Conservation (phyloP, 1,284 basidiomycete species). For the Melampsora americana region DNA sequence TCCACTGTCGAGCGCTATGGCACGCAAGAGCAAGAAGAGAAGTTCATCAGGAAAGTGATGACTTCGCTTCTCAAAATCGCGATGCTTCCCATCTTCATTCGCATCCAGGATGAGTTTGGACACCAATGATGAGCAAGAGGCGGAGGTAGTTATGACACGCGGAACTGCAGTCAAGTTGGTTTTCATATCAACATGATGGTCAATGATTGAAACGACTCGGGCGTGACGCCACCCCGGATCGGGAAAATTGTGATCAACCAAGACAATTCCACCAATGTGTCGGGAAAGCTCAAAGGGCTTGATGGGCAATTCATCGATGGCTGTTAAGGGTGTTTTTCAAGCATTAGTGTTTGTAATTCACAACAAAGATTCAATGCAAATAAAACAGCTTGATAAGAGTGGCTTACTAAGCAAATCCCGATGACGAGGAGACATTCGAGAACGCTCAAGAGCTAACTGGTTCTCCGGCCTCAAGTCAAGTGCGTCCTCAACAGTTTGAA, state of each 20-base stretch:
- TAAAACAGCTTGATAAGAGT: neutral
- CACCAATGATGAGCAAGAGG: constrained; percentile 53
- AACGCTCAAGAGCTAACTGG: constrained; percentile 51
- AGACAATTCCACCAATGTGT: constrained; percentile 51
- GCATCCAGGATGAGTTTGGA: constrained; percentile 50
- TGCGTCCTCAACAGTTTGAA: constrained; percentile 51
- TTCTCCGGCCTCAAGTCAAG: constrained; percentile 55
- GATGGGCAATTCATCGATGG: constrained; percentile 55
- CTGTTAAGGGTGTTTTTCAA: constrained; percentile 22
- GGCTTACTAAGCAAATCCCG: constrained; percentile 52
- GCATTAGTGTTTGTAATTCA: neutral
- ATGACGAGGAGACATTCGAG: constrained; percentile 53
- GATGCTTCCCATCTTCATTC: constrained; percentile 45
- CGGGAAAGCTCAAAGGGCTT: constrained; percentile 51
- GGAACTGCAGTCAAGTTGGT: constrained; percentile 48
- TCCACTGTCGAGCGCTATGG: constrained; percentile 47
- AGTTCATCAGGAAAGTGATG: constrained; percentile 46
- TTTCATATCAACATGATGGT: constrained; percentile 54
- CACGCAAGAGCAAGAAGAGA: constrained; percentile 47
- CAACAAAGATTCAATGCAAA: neutral
- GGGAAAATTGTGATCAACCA: constrained; percentile 55
- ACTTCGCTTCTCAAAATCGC: constrained; percentile 5
- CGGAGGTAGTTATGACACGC: constrained; percentile 51
- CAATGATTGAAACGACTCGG: constrained; percentile 51
- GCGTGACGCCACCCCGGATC: constrained; percentile 50